A percentile compares a stretch with the other conserved stretches of the same genome.
phyloP scores from a whole-genome alignment of 2,329 filamentous ascomycete genomes.

The Trichoderma sp. region DNA sequence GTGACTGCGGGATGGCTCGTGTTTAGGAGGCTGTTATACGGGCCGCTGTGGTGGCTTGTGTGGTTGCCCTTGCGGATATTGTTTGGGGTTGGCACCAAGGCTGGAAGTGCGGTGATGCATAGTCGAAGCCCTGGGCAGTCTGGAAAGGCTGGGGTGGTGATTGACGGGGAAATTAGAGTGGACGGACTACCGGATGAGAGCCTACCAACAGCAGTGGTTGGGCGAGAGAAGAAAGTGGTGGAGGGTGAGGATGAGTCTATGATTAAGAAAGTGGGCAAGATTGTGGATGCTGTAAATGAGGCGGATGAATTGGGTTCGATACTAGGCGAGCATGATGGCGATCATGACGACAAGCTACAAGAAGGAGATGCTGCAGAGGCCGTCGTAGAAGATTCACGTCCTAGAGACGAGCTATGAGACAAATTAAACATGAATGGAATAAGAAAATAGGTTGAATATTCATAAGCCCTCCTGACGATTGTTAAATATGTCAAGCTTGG shows the following conservation, averaged over 20 bases:
- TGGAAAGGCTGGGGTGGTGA: slow-evolving; percentile 29
- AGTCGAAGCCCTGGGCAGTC: slow-evolving; percentile 28
- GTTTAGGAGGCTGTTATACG: slow-evolving; percentile 81
- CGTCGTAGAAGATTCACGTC: slow-evolving; percentile 29
- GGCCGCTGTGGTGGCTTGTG: slow-evolving; percentile 84
- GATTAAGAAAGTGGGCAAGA: slow-evolving; percentile 53
- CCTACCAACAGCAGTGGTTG: slow-evolving; percentile 50
- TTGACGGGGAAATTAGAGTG: slow-evolving; percentile 30
- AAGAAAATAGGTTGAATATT: neutral
- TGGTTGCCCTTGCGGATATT: slow-evolving; percentile 74
- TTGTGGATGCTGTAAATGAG: slow-evolving; percentile 47
- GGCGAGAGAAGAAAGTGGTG: slow-evolving; percentile 27
- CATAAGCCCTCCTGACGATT: neutral
- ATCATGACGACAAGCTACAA: slow-evolving; percentile 3
- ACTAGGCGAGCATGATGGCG: slow-evolving; percentile 14
- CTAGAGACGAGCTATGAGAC: slow-evolving; percentile 30
- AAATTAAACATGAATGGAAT: neutral
- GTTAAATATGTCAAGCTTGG: slow-evolving; percentile 10
- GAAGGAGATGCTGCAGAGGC: slow-evolving; percentile 25
- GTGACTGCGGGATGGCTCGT: slow-evolving; percentile 80
- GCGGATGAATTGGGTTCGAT: slow-evolving; percentile 29
- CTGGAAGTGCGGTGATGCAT: slow-evolving; percentile 49
- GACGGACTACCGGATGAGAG: slow-evolving; percentile 40
- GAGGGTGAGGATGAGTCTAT: slow-evolving; percentile 38
- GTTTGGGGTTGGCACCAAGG: slow-evolving; percentile 56